Evolutionary conservation across 2,329 filamentous ascomycete genomes (phyloP).

Genomic region (Ascosphaera aggregata): DNA sequence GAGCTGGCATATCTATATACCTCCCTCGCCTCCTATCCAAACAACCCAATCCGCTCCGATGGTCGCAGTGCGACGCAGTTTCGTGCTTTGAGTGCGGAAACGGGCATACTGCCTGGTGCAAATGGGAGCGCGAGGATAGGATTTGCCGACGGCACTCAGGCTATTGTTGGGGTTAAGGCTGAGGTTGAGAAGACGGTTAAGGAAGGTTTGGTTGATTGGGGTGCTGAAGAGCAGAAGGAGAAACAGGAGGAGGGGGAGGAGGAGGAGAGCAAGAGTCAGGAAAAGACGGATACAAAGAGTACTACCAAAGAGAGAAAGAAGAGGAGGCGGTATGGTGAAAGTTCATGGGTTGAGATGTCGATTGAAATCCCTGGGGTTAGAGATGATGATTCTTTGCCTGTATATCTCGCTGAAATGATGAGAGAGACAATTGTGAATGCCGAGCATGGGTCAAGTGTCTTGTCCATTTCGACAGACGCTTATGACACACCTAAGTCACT

Average conservation of each 20-base stretch:
- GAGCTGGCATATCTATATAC: conserved; percentile 90
- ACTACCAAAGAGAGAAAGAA: conserved; percentile 7
- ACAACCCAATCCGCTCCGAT: conserved; percentile 60
- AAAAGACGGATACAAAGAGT: conserved; percentile 8
- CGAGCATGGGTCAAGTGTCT: conserved; percentile 36
- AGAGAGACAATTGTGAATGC: conserved; percentile 63
- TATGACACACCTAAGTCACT: conserved; percentile 10
- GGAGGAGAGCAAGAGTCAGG: conserved; percentile 6
- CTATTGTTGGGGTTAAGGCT: conserved; percentile 84
- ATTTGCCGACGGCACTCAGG: conserved; percentile 86
- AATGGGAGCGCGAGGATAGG: conserved; percentile 88
- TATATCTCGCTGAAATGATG: conserved; percentile 75
- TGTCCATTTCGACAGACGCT: conserved; percentile 50
- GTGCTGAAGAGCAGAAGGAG: conserved; percentile 11
- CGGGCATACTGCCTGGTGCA: conserved; percentile 64
- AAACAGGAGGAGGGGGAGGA: conserved; percentile 6
- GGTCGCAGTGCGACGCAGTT: conserved; percentile 65
- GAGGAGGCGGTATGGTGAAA: conserved; percentile 20
- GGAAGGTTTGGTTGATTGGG: conserved; percentile 14
- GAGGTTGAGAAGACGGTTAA: conserved; percentile 56
- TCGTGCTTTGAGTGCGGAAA: conserved; percentile 74
- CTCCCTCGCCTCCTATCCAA: conserved; percentile 52
- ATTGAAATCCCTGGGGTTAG: conserved; percentile 80
- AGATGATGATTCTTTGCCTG: conserved; percentile 74
- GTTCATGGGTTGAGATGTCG: conserved; percentile 66